Evolutionary conservation across 2,329 filamentous ascomycete species (phyloP), one percentile per base, ranked within the genome.

Genomic region (Aspergillus viridinutans): DNA sequence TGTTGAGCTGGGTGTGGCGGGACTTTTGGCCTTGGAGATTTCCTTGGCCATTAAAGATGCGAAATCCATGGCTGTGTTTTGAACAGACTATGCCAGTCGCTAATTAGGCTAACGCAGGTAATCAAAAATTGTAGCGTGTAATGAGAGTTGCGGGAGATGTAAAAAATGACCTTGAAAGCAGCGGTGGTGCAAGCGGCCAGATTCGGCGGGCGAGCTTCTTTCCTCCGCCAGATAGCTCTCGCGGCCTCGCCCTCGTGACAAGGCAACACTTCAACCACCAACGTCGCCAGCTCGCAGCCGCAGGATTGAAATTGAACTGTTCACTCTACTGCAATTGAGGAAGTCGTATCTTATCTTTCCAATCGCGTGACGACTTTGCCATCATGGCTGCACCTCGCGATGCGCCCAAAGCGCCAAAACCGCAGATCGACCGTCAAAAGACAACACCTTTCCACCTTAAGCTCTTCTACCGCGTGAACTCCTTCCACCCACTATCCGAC

Each of bases 21-120:
- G 76, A 64, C 26, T 40, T 74, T 90, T 90, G 64, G 87, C 82
- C 74, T 94, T 95, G 68, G 90, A 85, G 69, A 99, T 94, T 76
- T 96, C 92, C 71, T 91, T 89, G 68, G 90, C 86, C 90, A 99
- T 96, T 50, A 99, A 80, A 38, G 91, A 85, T 59, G 92, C 92
- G 79, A 99, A 99, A 76, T 99, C 92, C 94, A 99, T 99, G 64
- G 60, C 80, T 70, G 57, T 35, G 45, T 14, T 45, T 20, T 29
- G 32, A 10, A 32, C 21, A 8, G 6, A n/a, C 9, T 20, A 3
- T 35, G 10, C 7, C 21, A n/a, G 10, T 4, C 43, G 14, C 32
- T 17, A 17, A 17, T 3, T 23, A 25, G 8, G 4, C 3, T 43
- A 0, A 2, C 3, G 21, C 6, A 6, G 5, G 21, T 10, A 21